Evolutionary conservation across 2,329 filamentous ascomycete genomes (phyloP).

Genomic region (Clonostachys sp.): DNA sequence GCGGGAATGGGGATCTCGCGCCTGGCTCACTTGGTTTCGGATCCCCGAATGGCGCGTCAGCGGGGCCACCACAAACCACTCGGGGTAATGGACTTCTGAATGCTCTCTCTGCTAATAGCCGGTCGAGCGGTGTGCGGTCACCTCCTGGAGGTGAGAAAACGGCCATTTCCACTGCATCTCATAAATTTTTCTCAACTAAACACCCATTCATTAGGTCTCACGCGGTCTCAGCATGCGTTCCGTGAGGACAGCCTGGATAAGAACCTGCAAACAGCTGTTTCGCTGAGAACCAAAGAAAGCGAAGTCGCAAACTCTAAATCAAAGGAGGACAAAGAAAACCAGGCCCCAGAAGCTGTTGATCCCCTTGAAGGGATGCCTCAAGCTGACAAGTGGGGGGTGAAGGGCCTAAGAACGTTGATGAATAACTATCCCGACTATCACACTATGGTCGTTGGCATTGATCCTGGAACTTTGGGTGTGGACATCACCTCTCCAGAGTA

Average conservation of each 20-base stretch:
- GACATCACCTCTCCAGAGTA: constrained; percentile 56
- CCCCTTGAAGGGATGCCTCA: constrained; percentile 58
- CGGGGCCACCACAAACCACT: constrained; percentile 28
- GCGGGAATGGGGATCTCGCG: constrained; percentile 51
- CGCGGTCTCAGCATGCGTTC: no score
- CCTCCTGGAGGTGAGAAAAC: constrained; percentile 33
- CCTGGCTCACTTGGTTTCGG: constrained; percentile 54
- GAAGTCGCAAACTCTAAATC: constrained; percentile 30
- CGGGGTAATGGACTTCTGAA: constrained; percentile 60
- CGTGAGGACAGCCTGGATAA: constrained; percentile 26
- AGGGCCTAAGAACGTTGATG: constrained; percentile 59
- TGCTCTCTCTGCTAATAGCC: constrained; percentile 55
- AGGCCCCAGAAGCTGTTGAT: constrained; percentile 42
- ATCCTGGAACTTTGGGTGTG: constrained; percentile 51
- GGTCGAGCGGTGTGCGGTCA: constrained; percentile 42
- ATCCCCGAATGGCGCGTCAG: constrained; percentile 32
- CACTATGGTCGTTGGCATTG: constrained; percentile 54
- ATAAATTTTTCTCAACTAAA: background rate
- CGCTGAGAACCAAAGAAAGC: constrained; percentile 41
- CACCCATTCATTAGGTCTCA: background rate
- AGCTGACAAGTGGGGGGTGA: constrained; percentile 60
- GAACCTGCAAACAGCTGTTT: constrained; percentile 13
- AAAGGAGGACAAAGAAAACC: constrained; percentile 35
- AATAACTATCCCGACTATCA: constrained; percentile 61
- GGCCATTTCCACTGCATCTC: no score